phyloP scores from a whole-genome alignment of 805 yeast species.

The Candida chauliodis region DNA sequence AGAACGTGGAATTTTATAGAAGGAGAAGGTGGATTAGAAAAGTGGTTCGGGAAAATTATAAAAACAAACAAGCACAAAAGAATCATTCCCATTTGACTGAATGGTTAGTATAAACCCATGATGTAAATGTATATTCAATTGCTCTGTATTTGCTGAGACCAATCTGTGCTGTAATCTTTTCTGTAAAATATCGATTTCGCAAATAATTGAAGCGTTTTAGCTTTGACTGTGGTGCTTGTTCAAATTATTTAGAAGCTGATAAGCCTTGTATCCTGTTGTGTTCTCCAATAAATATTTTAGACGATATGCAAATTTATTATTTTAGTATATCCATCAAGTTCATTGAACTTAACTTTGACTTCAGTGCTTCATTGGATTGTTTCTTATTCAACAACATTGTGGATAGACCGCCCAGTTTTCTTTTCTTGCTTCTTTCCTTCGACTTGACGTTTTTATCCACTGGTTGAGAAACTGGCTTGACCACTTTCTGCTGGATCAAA shows the following conservation, averaged over 20 bases:
- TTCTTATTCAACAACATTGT: constrained; percentile 42
- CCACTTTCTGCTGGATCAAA: constrained; percentile 6
- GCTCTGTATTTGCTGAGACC: too few species aligned
- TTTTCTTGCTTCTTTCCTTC: constrained; percentile 43
- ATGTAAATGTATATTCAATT: too few species aligned
- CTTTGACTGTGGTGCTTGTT: too few species aligned
- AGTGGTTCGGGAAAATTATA: constrained; percentile 9
- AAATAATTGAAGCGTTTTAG: too few species aligned
- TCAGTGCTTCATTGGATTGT: constrained; percentile 24
- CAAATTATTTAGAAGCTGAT: too few species aligned
- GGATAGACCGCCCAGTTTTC: constrained; percentile 39
- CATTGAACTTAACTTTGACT: constrained; percentile 29
- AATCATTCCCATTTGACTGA: constrained; percentile 3
- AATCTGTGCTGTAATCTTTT: too few species aligned
- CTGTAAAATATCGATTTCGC: too few species aligned
- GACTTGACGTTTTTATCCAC: constrained; percentile 13
- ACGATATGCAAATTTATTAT: too few species aligned
- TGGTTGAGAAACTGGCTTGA: neutral
- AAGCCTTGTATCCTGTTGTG: too few species aligned
- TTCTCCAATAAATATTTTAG: too few species aligned
- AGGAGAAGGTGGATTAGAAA: constrained; percentile 66
- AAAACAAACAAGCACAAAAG: constrained; percentile 4
- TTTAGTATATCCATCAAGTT: constrained; percentile 51
- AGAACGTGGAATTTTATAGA: constrained; percentile 32
- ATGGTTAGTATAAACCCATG: constrained; percentile 5